Percentiles rank a stretch among this genome's conserved stretches.
phyloP scores from a whole-genome alignment of 1,284 basidiomycete genomes.

The Cutaneotrichosporon sp. region DNA sequence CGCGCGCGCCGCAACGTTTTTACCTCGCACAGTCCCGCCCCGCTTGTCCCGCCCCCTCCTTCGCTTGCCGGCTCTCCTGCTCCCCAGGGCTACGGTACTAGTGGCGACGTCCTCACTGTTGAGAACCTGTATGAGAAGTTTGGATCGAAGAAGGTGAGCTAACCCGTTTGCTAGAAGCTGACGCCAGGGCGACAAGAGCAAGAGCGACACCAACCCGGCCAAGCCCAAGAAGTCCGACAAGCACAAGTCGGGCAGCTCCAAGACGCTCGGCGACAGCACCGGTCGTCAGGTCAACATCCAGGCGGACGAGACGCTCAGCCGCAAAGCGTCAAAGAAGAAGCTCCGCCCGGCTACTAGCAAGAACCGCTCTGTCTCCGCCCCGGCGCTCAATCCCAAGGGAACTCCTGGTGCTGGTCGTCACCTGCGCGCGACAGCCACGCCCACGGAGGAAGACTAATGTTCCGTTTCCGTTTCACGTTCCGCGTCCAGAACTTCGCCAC shows the following conservation, averaged over 20 bases:
- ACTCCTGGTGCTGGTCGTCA: conserved; percentile 38
- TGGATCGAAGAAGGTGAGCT: conserved; percentile 11
- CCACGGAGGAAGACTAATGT: background rate
- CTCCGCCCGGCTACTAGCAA: background rate
- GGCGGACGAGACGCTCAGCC: background rate
- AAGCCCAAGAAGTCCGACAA: background rate
- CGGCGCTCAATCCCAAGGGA: conserved; percentile 23
- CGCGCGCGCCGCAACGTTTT: conserved; percentile 8
- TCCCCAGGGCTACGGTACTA: background rate
- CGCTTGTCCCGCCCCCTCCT: background rate
- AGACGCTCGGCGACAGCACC: conserved; percentile 7
- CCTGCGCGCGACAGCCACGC: conserved; percentile 19
- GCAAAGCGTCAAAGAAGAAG: conserved; percentile 3
- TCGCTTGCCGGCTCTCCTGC: background rate
- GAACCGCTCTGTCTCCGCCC: background rate
- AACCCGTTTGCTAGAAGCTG: background rate
- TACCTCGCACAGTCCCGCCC: background rate
- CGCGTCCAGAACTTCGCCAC: background rate
- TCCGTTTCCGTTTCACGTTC: background rate
- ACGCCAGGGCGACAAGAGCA: conserved; percentile 4
- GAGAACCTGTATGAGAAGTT: conserved; percentile 39
- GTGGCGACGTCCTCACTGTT: conserved; percentile 30
- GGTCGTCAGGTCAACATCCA: conserved; percentile 4
- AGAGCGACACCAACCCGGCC: background rate
- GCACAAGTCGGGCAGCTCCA: background rate